A percentile compares a stretch with the other conserved stretches of the same genome.
These are phyloP conservation scores for Cyphellophora attinorum DNA, from an alignment of 2,329 filamentous ascomycete species.

Conservation along the genomic window DNA sequence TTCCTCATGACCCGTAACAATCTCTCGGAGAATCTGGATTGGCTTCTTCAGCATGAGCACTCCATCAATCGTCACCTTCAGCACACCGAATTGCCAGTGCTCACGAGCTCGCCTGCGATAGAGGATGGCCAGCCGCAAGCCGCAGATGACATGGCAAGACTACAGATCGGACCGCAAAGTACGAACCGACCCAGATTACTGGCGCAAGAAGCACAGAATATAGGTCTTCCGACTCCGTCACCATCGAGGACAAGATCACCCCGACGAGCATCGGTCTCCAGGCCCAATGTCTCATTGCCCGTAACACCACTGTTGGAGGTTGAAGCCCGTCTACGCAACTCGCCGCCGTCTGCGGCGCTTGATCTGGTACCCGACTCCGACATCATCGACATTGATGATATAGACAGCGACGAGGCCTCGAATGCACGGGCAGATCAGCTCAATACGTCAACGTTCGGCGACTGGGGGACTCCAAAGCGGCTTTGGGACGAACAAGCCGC, in stretches of 20 bases:
- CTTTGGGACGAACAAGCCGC: conserved; percentile 37
- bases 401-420: conserved; percentile 31
- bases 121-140: conserved; percentile 8
- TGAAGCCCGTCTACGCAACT: neutral
- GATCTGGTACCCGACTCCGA: conserved; percentile 1
- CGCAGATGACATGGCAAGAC: conserved; percentile 31
- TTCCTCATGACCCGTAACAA: conserved; percentile 41
- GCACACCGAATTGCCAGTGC: conserved; percentile 10
- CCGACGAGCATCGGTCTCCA: neutral
- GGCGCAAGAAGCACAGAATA: conserved; percentile 5
- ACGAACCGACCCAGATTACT: conserved; percentile 30
- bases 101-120: conserved; percentile 2
- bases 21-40: conserved; percentile 33
- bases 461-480: conserved; percentile 29
- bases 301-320: neutral
- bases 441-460: conserved; percentile 29
- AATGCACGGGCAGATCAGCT: conserved; percentile 19
- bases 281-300: neutral
- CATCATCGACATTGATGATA: conserved; percentile 30
- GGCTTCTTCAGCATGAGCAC: conserved; percentile 33
- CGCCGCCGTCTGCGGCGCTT: too few species aligned
- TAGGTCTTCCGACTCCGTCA: conserved; percentile 14
- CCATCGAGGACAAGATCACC: conserved; percentile 10
- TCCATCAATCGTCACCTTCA: conserved; percentile 18
- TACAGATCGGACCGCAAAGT: conserved; percentile 31